These are phyloP conservation scores for Penicillium olsonii DNA, from an alignment of 2,329 filamentous ascomycete genomes.

Conservation along the genomic window DNA sequence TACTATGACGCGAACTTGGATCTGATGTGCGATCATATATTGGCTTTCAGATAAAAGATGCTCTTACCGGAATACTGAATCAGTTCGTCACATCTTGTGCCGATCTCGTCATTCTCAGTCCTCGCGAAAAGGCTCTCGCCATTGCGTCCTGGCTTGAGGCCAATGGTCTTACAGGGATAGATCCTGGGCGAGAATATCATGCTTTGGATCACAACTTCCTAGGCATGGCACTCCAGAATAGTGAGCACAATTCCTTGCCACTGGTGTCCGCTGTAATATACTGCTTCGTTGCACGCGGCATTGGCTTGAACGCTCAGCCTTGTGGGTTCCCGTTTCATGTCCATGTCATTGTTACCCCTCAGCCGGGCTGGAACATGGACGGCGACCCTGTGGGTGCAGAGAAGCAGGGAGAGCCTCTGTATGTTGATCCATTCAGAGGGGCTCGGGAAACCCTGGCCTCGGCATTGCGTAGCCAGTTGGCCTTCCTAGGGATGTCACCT, in stretches of 20 bases:
- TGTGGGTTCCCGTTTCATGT: conserved; percentile 85
- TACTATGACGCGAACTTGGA: background rate
- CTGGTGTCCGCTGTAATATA: conserved; percentile 86
- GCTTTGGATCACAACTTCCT: conserved; percentile 86
- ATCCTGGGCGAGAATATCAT: conserved; percentile 70
- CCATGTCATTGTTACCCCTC: conserved; percentile 72
- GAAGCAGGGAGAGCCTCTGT: conserved; percentile 61
- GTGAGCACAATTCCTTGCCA: conserved; percentile 76
- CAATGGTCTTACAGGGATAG: conserved; percentile 70
- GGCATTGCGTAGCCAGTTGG: conserved; percentile 62
- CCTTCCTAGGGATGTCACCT: conserved; percentile 50
- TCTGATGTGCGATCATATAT: conserved; percentile 12
- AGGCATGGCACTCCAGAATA: conserved; percentile 72
- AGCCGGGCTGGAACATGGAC: conserved; percentile 62
- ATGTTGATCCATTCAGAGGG: conserved; percentile 77
- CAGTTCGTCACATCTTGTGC: conserved; percentile 58
- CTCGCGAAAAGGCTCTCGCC: conserved; percentile 66
- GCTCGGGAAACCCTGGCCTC: conserved; percentile 65
- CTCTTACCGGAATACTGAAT: conserved; percentile 65
- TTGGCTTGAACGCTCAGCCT: conserved; percentile 75
- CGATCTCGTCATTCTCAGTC: conserved; percentile 58
- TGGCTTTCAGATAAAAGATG: conserved; percentile 56
- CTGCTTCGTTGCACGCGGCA: conserved; percentile 71
- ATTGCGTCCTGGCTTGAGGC: conserved; percentile 70
- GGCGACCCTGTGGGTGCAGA: conserved; percentile 35